Percentiles rank a stretch among this genome's conserved stretches.
phyloP scores from a whole-genome alignment of 1,139 yeast genomes.

The Sugiyamaella pinicola region DNA sequence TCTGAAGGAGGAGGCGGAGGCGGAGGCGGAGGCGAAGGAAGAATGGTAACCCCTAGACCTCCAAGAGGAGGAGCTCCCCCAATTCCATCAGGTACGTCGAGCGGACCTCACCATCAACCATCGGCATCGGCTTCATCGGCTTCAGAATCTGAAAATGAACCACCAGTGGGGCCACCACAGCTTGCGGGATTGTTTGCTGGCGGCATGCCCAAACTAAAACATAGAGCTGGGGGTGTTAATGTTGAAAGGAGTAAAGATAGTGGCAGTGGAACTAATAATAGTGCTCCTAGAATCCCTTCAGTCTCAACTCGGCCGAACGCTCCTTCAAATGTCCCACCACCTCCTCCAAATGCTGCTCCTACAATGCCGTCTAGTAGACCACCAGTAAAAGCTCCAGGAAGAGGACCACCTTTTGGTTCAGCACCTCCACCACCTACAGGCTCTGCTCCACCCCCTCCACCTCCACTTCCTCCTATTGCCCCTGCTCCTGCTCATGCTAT shows the following conservation, averaged over 20 bases:
- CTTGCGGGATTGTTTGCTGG: slow-evolving; percentile 83
- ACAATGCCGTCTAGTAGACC: slow-evolving; percentile 29
- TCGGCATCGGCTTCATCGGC: slow-evolving; percentile 29
- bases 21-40: slow-evolving; percentile 28
- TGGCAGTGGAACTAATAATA: slow-evolving; percentile 26
- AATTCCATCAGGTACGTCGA: slow-evolving; percentile 29
- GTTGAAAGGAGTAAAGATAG: slow-evolving; percentile 42
- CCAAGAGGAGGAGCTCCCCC: slow-evolving; percentile 45
- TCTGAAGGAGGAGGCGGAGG: slow-evolving; percentile 29
- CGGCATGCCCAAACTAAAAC: slow-evolving; percentile 79
- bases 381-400: slow-evolving; percentile 26
- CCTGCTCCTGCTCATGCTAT: slow-evolving; percentile 11
- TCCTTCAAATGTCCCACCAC: slow-evolving; percentile 22
- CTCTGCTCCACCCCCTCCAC: slow-evolving; percentile 20
- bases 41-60: slow-evolving; percentile 32
- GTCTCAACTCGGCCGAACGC: slow-evolving; percentile 21
- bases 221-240: slow-evolving; percentile 52
- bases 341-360: slow-evolving; percentile 26
- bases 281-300: slow-evolving; percentile 23
- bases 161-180: slow-evolving; percentile 50
- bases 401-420: slow-evolving; percentile 28
- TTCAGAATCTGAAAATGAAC: slow-evolving; percentile 8
- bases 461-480: slow-evolving; percentile 22
- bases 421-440: slow-evolving; percentile 26
- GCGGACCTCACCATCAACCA: slow-evolving; percentile 24